A percentile compares a stretch with the other conserved stretches of the same genome.
Evolutionary conservation across 805 yeast species (phyloP).

Genomic region (Ogataea zsoltii): DNA sequence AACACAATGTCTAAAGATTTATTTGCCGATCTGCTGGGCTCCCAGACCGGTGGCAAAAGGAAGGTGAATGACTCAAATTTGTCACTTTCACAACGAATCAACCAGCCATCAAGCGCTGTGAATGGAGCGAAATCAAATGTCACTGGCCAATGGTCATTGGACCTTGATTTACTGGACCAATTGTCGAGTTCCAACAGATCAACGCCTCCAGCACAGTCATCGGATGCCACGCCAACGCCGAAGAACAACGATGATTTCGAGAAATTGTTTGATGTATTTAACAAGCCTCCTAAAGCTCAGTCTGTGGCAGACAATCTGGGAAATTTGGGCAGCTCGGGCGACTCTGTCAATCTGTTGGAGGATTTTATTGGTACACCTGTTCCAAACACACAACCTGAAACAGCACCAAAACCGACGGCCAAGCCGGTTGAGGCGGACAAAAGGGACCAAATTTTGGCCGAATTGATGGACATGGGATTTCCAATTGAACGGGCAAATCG

Average conservation of each 20-base stretch:
- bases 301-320: too few species aligned
- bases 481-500: constrained; percentile 55
- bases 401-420: constrained; percentile 1
- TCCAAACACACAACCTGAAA: not conserved
- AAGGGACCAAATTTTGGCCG: constrained; percentile 59
- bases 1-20: constrained; percentile 35
- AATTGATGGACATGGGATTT: constrained; percentile 80
- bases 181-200: constrained; percentile 12
- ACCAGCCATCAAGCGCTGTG: constrained; percentile 12
- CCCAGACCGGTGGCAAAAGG: constrained; percentile 27
- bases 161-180: constrained; percentile 38
- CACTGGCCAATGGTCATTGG: constrained; percentile 33
- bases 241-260: constrained; percentile 18
- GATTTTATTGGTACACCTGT: constrained; percentile 1
- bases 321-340: not conserved
- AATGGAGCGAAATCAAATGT: constrained; percentile 9
- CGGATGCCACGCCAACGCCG: not conserved
- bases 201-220: constrained; percentile 8
- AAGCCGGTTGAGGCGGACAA: constrained; percentile 11
- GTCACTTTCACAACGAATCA: constrained; percentile 38
- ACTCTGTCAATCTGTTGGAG: not conserved
- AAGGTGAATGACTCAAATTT: constrained; percentile 29
- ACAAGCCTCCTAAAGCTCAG: constrained; percentile 9
- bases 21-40: constrained; percentile 43
- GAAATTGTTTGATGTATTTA: constrained; percentile 24